These are phyloP conservation scores for Mucor piriformis DNA, from an alignment of 371 early-diverging fungal genomes.

Conservation along the genomic window DNA sequence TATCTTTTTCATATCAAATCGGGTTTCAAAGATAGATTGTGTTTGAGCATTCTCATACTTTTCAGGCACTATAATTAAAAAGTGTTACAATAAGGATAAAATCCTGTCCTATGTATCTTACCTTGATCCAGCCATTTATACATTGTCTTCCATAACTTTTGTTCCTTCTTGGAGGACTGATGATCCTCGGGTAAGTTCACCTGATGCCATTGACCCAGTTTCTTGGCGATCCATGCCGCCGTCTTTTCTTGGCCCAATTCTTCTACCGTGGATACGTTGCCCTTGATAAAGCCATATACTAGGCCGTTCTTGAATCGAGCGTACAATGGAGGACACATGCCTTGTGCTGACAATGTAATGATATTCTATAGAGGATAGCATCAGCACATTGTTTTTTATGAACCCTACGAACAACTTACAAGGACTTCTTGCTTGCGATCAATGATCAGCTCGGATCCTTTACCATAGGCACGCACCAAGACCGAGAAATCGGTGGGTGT, in stretches of 20 bases:
- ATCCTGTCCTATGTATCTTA: conserved; percentile 30
- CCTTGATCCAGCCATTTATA: conserved; percentile 81
- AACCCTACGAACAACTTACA: conserved; percentile 75
- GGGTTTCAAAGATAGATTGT: conserved; percentile 64
- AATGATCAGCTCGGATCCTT: conserved; percentile 84
- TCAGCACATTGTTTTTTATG: no score
- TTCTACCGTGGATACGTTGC: conserved; percentile 65
- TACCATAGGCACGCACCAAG: conserved; percentile 89
- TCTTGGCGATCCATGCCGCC: conserved; percentile 77
- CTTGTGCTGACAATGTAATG: conserved; percentile 69
- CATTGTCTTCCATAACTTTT: conserved; percentile 78
- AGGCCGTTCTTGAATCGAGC: conserved; percentile 88
- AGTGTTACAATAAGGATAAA: not conserved
- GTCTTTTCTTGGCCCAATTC: conserved; percentile 76
- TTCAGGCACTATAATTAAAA: conserved; percentile 57
- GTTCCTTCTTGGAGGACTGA: conserved; percentile 19
- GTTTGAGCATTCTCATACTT: conserved; percentile 60
- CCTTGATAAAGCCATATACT: conserved; percentile 89
- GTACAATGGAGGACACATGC: conserved; percentile 82
- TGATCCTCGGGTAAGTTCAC: conserved; percentile 42
- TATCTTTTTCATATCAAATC: conserved; percentile 61
- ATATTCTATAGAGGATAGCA: conserved; percentile 84
- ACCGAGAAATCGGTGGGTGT: conserved; percentile 62
- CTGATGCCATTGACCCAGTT: conserved; percentile 83
- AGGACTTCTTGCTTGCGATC: conserved; percentile 87